Conservation (phyloP, 1,139 yeast species). For the Hanseniaspora gamundiae region DNA sequence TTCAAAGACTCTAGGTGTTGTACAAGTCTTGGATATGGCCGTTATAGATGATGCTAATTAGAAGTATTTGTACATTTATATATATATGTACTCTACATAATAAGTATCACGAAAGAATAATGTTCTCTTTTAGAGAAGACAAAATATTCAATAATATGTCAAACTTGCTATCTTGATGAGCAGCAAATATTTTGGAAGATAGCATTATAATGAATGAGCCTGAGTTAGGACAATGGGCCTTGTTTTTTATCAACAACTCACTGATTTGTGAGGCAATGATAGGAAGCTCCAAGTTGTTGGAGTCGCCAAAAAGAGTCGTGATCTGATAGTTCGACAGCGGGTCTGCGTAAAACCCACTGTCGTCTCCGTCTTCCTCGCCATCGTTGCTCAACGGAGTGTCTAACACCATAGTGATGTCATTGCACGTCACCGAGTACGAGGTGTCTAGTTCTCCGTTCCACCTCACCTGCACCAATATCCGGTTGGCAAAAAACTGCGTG, state of each 20-base stretch:
- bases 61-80: constrained; percentile 9
- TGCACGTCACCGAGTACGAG: constrained; percentile 25
- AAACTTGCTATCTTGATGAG: constrained; percentile 5
- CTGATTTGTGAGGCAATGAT: constrained; percentile 21
- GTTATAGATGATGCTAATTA: constrained; percentile 72
- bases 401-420: constrained; percentile 14
- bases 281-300: constrained; percentile 21
- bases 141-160: constrained; percentile 19
- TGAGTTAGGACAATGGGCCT: background rate
- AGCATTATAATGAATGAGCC: background rate
- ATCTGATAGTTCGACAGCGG: constrained; percentile 19
- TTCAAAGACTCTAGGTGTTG: constrained; percentile 32
- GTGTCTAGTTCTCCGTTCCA: constrained; percentile 31
- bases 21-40: constrained; percentile 87
- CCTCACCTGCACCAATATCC: constrained; percentile 24
- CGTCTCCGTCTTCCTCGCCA: constrained; percentile 9
- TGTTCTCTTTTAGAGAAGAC: constrained; percentile 19
- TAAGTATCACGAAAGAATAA: constrained; percentile 9
- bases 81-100: background rate
- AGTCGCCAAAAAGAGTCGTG: constrained; percentile 20
- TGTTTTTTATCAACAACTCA: constrained; percentile 12
- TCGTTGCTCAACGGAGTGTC: constrained; percentile 4
- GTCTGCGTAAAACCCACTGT: constrained; percentile 13
- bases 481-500: constrained; percentile 21
- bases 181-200: background rate